These are phyloP conservation scores for Pinus albicaulis DNA, from an alignment of 75 land plant genomes.

Conservation along the genomic window DNA sequence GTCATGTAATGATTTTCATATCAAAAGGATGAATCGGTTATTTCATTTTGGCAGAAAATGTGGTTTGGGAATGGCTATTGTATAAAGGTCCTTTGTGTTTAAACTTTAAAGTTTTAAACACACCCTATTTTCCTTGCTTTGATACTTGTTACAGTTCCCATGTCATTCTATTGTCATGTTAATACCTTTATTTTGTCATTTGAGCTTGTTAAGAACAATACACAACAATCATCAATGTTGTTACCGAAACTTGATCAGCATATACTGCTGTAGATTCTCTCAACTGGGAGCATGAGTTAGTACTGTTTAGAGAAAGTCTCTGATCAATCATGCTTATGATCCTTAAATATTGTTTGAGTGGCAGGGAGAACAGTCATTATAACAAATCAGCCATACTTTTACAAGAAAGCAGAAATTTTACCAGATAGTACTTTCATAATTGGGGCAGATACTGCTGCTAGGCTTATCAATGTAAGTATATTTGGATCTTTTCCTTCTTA, in stretches of 20 bases:
- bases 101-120: no score
- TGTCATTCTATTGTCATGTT: constrained; percentile 1
- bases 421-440: constrained; percentile 94
- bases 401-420: constrained; percentile 92
- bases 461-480: constrained; percentile 79
- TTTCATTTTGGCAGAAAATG: neutral
- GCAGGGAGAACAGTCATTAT: constrained; percentile 83
- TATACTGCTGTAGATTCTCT: neutral
- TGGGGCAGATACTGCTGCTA: constrained; percentile 85
- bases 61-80: neutral
- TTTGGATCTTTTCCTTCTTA: neutral
- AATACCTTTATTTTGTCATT: neutral
- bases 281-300: neutral
- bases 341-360: constrained; percentile 7
- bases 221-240: neutral
- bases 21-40: neutral
- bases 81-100: neutral
- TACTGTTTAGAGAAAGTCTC: neutral
- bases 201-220: neutral
- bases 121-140: constrained; percentile 1
- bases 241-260: neutral
- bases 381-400: constrained; percentile 91
- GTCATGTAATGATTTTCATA: neutral
- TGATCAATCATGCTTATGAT: neutral
- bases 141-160: constrained; percentile 2